A percentile compares a stretch with the other conserved stretches of the same genome.
These are phyloP conservation scores for Phialophora expanda DNA, from an alignment of 2,329 filamentous ascomycete species.

Conservation along the genomic window DNA sequence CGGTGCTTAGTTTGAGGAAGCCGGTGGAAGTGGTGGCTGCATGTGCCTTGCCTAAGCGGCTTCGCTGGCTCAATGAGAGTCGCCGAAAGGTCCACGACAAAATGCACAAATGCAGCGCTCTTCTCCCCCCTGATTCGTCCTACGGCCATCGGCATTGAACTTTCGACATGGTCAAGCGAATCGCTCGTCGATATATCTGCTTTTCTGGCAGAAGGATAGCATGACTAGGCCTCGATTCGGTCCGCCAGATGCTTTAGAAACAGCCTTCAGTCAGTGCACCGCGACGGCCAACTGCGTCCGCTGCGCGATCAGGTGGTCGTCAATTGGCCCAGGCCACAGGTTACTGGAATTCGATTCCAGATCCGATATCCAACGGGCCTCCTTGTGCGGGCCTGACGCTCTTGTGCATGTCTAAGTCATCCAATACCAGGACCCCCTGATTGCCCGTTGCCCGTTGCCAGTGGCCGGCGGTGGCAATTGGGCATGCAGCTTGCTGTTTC, in stretches of 20 bases:
- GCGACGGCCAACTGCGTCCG: constrained; percentile 13
- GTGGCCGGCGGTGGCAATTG: constrained; percentile 14
- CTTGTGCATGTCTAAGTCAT: constrained; percentile 8
- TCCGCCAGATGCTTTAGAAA: constrained; percentile 1
- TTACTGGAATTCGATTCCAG: constrained; percentile 17
- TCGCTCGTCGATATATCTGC: constrained; percentile 2
- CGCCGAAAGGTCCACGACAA: constrained; percentile 9
- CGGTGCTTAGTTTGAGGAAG: background rate
- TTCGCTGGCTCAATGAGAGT: constrained; percentile 32
- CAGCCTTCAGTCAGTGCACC: constrained; percentile 1
- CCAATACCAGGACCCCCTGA: constrained; percentile 11
- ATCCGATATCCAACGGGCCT: constrained; percentile 16
- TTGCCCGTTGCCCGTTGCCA: constrained; percentile 2
- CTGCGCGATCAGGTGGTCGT: constrained; percentile 4
- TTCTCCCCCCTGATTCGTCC: constrained; percentile 15
- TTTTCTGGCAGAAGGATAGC: constrained; percentile 4
- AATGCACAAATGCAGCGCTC: constrained; percentile 3
- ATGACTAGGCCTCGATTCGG: background rate
- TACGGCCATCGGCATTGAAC: constrained; percentile 9
- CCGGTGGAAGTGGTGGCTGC: constrained; percentile 19
- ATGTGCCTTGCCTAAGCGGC: constrained; percentile 35
- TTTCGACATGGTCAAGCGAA: background rate
- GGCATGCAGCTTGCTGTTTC: constrained; percentile 14
- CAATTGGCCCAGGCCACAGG: constrained; percentile 7
- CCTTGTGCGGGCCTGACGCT: constrained; percentile 1